phyloP scores from a whole-genome alignment of 164 flowering plant genomes.

The Macadamia tetraphylla region DNA sequence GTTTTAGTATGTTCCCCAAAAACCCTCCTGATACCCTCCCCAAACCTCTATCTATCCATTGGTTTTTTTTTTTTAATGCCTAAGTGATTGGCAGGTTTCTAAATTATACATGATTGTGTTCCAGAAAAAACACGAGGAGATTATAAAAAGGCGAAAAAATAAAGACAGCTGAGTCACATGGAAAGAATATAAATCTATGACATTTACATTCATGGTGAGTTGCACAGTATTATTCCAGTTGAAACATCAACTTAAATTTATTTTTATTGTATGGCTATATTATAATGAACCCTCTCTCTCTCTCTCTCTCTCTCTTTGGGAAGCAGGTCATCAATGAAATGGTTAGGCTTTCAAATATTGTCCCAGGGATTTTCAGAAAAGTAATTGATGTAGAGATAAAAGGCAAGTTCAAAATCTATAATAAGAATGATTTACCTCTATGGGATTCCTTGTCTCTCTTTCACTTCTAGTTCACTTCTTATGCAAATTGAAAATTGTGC shows the following conservation, averaged over 20 bases:
- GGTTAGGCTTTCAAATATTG: not conserved
- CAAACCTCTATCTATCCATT: not conserved
- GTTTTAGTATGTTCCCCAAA: slow-evolving; percentile 3
- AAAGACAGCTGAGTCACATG: slow-evolving; percentile 15
- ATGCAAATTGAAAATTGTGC: slow-evolving; percentile 7
- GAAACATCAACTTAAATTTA: too few species aligned
- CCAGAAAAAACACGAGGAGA: slow-evolving; percentile 21
- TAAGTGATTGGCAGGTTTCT: not conserved
- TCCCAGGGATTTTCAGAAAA: not conserved
- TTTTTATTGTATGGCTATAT: too few species aligned
- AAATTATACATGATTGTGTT: not conserved
- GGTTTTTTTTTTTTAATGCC: not conserved
- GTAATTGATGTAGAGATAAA: not conserved
- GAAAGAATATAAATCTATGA: slow-evolving; percentile 20
- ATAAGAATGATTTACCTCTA: too few species aligned
- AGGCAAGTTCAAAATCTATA: too few species aligned
- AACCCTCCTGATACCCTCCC: too few species aligned
- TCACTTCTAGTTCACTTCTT: too few species aligned
- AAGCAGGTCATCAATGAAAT: too few species aligned
- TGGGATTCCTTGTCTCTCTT: too few species aligned
- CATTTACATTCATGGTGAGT: too few species aligned
- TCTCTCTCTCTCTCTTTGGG: too few species aligned
- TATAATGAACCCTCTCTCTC: too few species aligned
- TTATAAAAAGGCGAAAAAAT: slow-evolving; percentile 4
- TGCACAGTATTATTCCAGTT: too few species aligned